Percentiles rank a stretch among this genome's conserved stretches.
These are phyloP conservation scores for Sporisorium graminicola DNA, from an alignment of 1,284 basidiomycete species.

Conservation along the genomic window DNA sequence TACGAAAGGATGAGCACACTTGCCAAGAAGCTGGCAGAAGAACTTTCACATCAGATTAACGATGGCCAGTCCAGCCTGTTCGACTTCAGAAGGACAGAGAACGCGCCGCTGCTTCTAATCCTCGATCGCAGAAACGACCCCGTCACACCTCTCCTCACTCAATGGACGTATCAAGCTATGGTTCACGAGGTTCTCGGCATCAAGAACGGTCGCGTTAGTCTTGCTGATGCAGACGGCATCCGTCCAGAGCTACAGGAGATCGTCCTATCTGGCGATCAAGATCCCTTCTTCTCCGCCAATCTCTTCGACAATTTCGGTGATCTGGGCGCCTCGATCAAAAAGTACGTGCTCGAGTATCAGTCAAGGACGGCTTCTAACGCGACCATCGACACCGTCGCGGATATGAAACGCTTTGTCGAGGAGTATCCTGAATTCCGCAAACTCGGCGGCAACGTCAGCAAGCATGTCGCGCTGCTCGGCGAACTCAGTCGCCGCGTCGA, in stretches of 20 bases:
- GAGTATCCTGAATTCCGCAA: constrained; percentile 98
- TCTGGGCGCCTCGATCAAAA: constrained; percentile 89
- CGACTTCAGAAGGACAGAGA: constrained; percentile 73
- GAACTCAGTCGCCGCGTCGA: constrained; percentile 92
- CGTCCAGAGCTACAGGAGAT: constrained; percentile 93
- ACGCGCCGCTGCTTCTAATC: constrained; percentile 73
- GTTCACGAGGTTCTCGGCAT: constrained; percentile 96
- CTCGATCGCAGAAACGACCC: constrained; percentile 94
- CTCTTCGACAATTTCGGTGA: constrained; percentile 96
- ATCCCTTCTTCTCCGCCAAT: constrained; percentile 93
- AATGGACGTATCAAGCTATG: constrained; percentile 99
- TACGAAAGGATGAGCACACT: constrained; percentile 94
- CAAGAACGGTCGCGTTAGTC: constrained; percentile 90
- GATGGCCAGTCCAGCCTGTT: constrained; percentile 70
- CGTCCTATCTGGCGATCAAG: constrained; percentile 89
- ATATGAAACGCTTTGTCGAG: constrained; percentile 84
- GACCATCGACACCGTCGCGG: constrained; percentile 92
- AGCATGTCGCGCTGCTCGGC: constrained; percentile 96
- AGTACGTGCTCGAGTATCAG: constrained; percentile 95
- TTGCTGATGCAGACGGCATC: constrained; percentile 87
- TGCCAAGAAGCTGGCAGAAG: constrained; percentile 88
- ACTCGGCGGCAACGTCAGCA: constrained; percentile 96
- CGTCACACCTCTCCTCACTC: constrained; percentile 94
- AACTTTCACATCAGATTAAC: constrained; percentile 76
- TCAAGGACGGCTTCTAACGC: constrained; percentile 80